Evolutionary conservation across 78 protist genomes (phyloP).

Genomic region (Anaeramoeba ignava): DNA sequence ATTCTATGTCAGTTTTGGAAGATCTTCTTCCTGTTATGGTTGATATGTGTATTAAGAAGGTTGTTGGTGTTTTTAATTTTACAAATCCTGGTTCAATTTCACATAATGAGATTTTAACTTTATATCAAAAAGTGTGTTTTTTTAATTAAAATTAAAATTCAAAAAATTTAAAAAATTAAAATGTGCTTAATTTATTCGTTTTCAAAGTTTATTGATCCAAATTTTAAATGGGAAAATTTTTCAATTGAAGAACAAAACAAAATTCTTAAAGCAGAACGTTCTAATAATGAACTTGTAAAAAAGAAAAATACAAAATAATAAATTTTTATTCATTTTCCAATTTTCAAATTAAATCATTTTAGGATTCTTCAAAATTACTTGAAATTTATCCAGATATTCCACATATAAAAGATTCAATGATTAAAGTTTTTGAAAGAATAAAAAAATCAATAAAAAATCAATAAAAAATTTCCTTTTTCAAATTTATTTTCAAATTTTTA

Average conservation of each 20-base stretch:
- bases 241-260: constrained; percentile 57
- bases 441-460: background rate
- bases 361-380: background rate
- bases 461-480: too few species aligned
- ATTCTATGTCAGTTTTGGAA: constrained; percentile 53
- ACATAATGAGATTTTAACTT: constrained; percentile 62
- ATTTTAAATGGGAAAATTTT: constrained; percentile 33
- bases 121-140: constrained; percentile 34
- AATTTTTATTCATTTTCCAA: too few species aligned
- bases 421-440: background rate
- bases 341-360: too few species aligned
- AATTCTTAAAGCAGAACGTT: constrained; percentile 45
- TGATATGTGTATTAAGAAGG: constrained; percentile 42
- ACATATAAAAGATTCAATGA: background rate
- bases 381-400: background rate
- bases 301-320: too few species aligned
- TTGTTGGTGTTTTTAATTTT: constrained; percentile 54
- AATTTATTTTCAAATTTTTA: too few species aligned
- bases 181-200: background rate
- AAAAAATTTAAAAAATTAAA: too few species aligned
- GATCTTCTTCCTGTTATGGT: constrained; percentile 59
- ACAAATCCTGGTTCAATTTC: constrained; percentile 63
- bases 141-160: too few species aligned
- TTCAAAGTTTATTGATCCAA: constrained; percentile 39
- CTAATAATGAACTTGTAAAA: constrained; percentile 60